phyloP scores from a whole-genome alignment of 768 basidiomycete genomes.

The Termitomyces sp. region DNA sequence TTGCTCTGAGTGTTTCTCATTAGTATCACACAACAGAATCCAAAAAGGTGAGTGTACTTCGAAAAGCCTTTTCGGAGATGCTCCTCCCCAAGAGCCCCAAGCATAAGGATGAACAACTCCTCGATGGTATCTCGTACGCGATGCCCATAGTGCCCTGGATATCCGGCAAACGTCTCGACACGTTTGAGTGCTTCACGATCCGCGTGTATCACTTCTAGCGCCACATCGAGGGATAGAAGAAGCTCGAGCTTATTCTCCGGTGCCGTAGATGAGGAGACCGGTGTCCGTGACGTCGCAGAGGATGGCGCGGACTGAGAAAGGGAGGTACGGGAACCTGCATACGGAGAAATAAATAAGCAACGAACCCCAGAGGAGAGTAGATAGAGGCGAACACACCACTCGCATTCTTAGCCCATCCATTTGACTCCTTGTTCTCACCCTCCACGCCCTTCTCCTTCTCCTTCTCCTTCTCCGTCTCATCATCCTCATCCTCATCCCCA shows the following conservation, averaged over 20 bases:
- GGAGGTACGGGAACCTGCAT: conserved; percentile 1
- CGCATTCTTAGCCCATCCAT: conserved; percentile 10
- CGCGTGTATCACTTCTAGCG: conserved; percentile 89
- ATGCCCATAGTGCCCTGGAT: conserved; percentile 84
- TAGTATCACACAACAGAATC: not conserved
- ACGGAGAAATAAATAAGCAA: not conserved
- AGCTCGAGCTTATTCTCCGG: conserved; percentile 62
- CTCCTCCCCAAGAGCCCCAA: conserved; percentile 71
- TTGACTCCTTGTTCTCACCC: conserved; percentile 5
- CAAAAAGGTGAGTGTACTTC: conserved; percentile 42
- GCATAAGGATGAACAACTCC: conserved; percentile 84
- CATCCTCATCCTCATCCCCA: conserved; percentile 37
- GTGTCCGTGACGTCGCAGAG: conserved; percentile 1
- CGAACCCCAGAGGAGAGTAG: too few species aligned
- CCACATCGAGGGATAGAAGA: conserved; percentile 86
- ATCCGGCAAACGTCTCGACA: conserved; percentile 84
- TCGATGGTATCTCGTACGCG: conserved; percentile 92
- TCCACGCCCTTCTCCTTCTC: conserved; percentile 17
- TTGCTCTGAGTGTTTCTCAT: conserved; percentile 55
- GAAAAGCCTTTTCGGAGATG: conserved; percentile 83
- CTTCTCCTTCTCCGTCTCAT: conserved; percentile 21
- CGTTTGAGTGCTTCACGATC: conserved; percentile 90
- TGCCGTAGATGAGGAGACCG: not conserved
- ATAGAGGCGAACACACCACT: not conserved
- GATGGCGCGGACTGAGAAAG: conserved; percentile 2